A percentile compares a stretch with the other conserved stretches of the same genome.
Conservation (phyloP, 1,284 basidiomycete species). For the Pseudozyma flocculosa region DNA sequence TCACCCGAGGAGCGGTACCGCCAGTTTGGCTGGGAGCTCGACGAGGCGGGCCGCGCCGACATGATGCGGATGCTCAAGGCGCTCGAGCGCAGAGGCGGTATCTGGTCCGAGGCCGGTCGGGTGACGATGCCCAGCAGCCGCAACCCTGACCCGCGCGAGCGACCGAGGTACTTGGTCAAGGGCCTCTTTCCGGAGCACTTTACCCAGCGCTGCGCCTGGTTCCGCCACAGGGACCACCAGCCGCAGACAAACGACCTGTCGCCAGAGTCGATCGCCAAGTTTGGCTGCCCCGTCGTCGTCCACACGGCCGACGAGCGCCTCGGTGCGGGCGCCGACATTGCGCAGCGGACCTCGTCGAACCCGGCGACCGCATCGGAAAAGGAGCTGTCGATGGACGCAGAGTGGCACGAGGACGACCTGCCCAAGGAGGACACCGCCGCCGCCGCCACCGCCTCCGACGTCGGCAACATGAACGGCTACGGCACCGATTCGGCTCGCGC, state of each 20-base stretch:
- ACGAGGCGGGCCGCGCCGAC: constrained; percentile 5
- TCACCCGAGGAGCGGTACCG: constrained; percentile 18
- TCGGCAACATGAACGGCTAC: constrained; percentile 6
- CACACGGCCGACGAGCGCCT: constrained; percentile 18
- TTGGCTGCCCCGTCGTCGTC: constrained; percentile 16
- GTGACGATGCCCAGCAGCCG: constrained; percentile 24
- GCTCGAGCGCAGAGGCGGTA: constrained; percentile 19
- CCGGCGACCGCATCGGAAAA: no score
- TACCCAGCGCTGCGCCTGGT: constrained; percentile 17
- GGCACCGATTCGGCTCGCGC: constrained; percentile 18
- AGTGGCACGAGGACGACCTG: constrained; percentile 22
- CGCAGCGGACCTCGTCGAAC: no score
- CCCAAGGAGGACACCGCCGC: neutral
- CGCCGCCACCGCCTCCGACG: no score
- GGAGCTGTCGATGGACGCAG: neutral
- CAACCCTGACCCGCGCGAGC: constrained; percentile 13
- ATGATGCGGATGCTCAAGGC: constrained; percentile 15
- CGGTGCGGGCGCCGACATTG: neutral
- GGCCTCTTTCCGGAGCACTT: constrained; percentile 29
- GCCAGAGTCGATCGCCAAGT: constrained; percentile 15
- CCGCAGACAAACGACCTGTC: constrained; percentile 26
- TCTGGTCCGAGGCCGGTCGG: constrained; percentile 28
- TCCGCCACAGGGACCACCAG: constrained; percentile 17
- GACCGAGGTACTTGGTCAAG: constrained; percentile 27
- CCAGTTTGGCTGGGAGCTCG: constrained; percentile 11